Base-by-base conservation (phyloP, 108 stramenopile genomes). In the Cylindrotheca fusiformis region DNA sequence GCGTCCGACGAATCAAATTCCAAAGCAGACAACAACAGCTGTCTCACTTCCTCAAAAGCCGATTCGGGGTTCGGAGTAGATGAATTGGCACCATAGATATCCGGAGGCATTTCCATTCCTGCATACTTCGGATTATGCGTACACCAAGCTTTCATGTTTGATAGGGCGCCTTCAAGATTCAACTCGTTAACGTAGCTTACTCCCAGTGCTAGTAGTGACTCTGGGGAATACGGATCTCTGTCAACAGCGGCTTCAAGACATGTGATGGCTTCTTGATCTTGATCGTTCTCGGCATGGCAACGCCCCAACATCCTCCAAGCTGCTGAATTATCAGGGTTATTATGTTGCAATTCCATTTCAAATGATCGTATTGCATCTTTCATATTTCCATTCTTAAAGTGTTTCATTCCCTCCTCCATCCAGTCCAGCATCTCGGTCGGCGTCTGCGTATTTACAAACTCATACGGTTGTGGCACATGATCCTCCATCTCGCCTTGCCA, bases 101-200 rank as follows among this genome's bases (percentile, higher is more conserved):
- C 89, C 27, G 77, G 78, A 0, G 64, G 47, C 2, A 83, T 48
- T 36, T 87, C 84, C 68, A 95, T 78, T 20, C 93, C 95, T 27
- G 90, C 86, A 80, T 93, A 97, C 54, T 82, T 82, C 1, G 95
- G 95, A 82, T 98, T 96, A 77, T 95, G 81, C n/a, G 87, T 87
- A 1, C 95, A 87, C 96, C 96, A 98, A n/a, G 81, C 77, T 62
- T 84, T 93, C 58, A 98, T 74, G 36, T 81, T 82, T 10, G 80
- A 69, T 21, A 96, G 72, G 1, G 94, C 94, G 30, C 75, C 65
- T 41, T 79, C 87, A 52, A 90, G 83, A 71, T 95, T 84, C 48
- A 96, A 68, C 71, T 98, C 97, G 67, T 97, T 97, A 17, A 98
- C 96, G 69, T 96, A 96, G 47, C 84, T 79, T 30, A 93, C 93